Conservation (phyloP, 441 rosid species). For the Metrosideros polymorpha region DNA sequence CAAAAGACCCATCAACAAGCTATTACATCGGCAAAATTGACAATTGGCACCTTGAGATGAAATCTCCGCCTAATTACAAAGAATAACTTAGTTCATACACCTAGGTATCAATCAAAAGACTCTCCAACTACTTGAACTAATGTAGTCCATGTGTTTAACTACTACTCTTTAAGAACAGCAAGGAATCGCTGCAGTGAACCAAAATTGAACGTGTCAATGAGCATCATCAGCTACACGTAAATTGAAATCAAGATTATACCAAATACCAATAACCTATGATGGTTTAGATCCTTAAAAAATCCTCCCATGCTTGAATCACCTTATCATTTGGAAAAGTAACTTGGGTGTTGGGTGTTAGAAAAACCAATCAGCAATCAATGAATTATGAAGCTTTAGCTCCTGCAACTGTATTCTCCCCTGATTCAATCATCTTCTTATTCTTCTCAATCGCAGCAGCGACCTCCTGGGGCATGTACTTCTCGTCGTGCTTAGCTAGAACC, state of each 20-base stretch:
- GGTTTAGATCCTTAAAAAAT: not conserved
- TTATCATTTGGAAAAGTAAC: not conserved
- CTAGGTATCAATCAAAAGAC: not conserved
- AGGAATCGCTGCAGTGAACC: not conserved
- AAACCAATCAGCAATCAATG: not conserved
- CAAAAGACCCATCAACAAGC: not conserved
- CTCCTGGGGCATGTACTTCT: slow-evolving; percentile 93
- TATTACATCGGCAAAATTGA: not conserved
- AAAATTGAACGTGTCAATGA: not conserved
- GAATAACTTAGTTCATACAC: not conserved
- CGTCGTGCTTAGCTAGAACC: slow-evolving; percentile 95
- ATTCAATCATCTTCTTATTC: slow-evolving; percentile 47
- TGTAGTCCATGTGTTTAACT: not conserved
- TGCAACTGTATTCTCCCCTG: not conserved
- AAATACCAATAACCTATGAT: not conserved
- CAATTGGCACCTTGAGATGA: not conserved
- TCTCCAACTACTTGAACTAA: not conserved
- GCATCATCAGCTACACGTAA: not conserved
- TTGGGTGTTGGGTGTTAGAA: not conserved
- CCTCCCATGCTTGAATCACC: slow-evolving; percentile 30
- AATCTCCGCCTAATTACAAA: not conserved
- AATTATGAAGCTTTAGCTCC: not conserved
- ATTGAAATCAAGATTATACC: not conserved
- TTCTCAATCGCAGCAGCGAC: slow-evolving; percentile 93
- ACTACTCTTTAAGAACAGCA: not conserved